Evolutionary conservation across 1,284 basidiomycete species (phyloP).

Genomic region (Ustilago lituana): DNA sequence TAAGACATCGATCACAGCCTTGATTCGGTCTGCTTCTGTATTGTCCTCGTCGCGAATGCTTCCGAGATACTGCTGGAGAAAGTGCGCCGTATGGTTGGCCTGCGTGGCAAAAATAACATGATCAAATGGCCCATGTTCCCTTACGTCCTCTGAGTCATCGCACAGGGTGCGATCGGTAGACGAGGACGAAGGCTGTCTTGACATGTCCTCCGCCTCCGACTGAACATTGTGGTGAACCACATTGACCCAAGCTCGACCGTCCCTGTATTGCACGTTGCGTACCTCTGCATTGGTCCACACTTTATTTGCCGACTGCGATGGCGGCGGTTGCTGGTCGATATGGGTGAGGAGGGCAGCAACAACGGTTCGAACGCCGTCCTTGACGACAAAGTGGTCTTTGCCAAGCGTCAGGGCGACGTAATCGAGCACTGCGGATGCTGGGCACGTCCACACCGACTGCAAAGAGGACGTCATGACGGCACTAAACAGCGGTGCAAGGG

Average conservation of each 20-base stretch:
- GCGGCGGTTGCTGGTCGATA: slow-evolving; percentile 5
- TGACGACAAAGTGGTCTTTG: slow-evolving; percentile 58
- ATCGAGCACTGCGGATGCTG: slow-evolving; percentile 60
- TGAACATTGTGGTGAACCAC: slow-evolving; percentile 14
- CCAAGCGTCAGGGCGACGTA: slow-evolving; percentile 63
- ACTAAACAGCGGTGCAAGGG: slow-evolving; percentile 56
- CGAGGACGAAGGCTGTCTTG: not conserved
- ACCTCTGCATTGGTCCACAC: slow-evolving; percentile 33
- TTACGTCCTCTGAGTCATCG: slow-evolving; percentile 3
- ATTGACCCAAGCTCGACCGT: slow-evolving; percentile 13
- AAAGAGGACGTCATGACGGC: slow-evolving; percentile 58
- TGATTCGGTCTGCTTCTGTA: slow-evolving; percentile 7
- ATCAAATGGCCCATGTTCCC: slow-evolving; percentile 48
- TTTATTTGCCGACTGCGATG: slow-evolving; percentile 2
- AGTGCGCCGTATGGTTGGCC: slow-evolving; percentile 54
- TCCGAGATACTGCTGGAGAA: slow-evolving; percentile 33
- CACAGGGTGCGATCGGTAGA: slow-evolving; percentile 10
- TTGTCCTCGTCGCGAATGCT: not conserved
- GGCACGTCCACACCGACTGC: slow-evolving; percentile 41
- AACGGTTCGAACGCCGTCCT: slow-evolving; percentile 58
- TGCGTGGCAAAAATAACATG: slow-evolving; percentile 65
- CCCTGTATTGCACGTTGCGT: not conserved
- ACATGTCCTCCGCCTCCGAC: not conserved
- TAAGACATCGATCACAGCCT: slow-evolving; percentile 13
- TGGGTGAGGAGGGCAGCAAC: slow-evolving; percentile 46